These are phyloP conservation scores for Ceratocystis cacaofunesta DNA, from an alignment of 2,329 filamentous ascomycete species.

Conservation along the genomic window DNA sequence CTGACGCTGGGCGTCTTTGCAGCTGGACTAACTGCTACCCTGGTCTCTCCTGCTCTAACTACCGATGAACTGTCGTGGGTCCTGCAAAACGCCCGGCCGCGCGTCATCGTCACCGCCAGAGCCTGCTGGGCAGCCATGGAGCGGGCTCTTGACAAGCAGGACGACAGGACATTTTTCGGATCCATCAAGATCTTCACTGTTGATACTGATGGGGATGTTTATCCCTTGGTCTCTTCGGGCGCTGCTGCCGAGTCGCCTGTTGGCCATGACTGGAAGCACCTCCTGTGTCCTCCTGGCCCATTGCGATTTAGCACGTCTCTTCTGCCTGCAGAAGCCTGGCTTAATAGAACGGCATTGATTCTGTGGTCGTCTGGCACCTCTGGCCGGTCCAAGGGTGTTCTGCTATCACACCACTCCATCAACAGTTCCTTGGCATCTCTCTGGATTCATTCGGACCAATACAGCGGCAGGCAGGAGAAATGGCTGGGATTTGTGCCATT, in stretches of 20 bases:
- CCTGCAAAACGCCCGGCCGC: conserved; percentile 28
- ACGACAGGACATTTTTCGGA: conserved; percentile 24
- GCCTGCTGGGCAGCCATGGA: conserved; percentile 24
- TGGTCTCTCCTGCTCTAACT: conserved; percentile 28
- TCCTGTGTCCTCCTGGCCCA: conserved; percentile 28
- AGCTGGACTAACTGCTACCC: conserved; percentile 28
- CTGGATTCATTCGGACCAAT: conserved; percentile 35
- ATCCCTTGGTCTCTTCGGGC: conserved; percentile 21
- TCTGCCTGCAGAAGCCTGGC: conserved; percentile 10
- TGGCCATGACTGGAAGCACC: conserved; percentile 41
- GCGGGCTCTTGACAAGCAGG: conserved; percentile 24
- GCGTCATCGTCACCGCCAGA: conserved; percentile 26
- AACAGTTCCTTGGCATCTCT: conserved; percentile 40
- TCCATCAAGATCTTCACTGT: conserved; percentile 46
- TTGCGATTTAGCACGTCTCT: background rate
- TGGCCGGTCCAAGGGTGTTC: conserved; percentile 59
- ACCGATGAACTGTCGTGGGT: conserved; percentile 29
- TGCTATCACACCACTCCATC: conserved; percentile 53
- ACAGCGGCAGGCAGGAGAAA: conserved; percentile 25
- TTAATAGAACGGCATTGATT: conserved; percentile 42
- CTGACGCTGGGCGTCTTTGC: conserved; percentile 27
- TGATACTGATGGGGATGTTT: conserved; percentile 24
- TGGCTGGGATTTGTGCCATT: conserved; percentile 54
- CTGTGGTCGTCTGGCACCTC: conserved; percentile 48
- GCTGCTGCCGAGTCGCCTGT: background rate